Evolutionary conservation across 2,329 filamentous ascomycete genomes (phyloP), one percentile per base, ranked within the genome.

Genomic region (Neofusicoccum parvum): DNA sequence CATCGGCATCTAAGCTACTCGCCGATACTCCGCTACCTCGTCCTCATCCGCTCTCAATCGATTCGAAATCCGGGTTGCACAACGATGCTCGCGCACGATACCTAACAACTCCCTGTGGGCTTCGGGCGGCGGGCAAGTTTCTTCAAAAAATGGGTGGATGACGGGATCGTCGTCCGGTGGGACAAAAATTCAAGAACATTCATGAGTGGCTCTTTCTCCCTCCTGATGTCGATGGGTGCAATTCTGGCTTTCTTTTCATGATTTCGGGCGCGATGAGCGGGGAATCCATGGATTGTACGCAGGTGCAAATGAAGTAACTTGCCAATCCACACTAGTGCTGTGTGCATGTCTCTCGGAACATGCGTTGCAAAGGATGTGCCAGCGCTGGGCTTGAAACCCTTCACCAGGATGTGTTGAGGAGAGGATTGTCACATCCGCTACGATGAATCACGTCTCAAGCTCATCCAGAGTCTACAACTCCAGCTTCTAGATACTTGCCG

Each of bases 1-100:
- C 82, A 92, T 99, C 85, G 93, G 93, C 81, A 96, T 99, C 87
- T 99, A 95, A 87, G 88, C 83, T 81, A 83, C 80, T 86, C 82
- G 78, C 80, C 78, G 75, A 76, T 72, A 43, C 20, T 32, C 51
- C 46, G 32, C 54, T 48, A 45, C 56, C 56, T 60, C 56, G 56
- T 46, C 53, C 64, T 65, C 64, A 65, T 62, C 54, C 43, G 27
- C 56, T 53, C 39, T 59, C 54, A 62, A 20, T 65, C 64, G 46
- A 60, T 41, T 62, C 56, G 54, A 56, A 65, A 37, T 48, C 62
- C 62, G 62, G 62, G 56, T 54, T n/a, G 34, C 15, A 41, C 27
- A 37, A 60, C 41, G 32, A 64, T 64, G 62, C 51, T 43, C 43
- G 39, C 45, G 62, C 27, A 41, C 62, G 62, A 64, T 64, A 54